These are phyloP conservation scores for Bruguiera gymnorhiza DNA, from an alignment of 345 rosid species.

Conservation along the genomic window DNA sequence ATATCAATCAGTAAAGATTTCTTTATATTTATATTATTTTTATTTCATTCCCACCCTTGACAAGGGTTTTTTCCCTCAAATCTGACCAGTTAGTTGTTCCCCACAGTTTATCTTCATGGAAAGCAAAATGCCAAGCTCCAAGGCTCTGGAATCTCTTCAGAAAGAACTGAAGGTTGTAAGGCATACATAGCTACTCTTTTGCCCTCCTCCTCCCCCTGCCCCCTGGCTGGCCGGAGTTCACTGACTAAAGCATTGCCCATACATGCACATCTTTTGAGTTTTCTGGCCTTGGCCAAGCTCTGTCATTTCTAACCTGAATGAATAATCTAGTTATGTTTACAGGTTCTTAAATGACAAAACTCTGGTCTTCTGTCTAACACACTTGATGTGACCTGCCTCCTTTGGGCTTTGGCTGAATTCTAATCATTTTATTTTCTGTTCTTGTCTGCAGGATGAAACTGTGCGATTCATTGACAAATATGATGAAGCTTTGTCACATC, in stretches of 20 bases:
- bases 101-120: slow-evolving; percentile 60
- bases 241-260: too few relatives aligned
- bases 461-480: slow-evolving; percentile 39
- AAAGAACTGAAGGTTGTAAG: slow-evolving; percentile 45
- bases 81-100: slow-evolving; percentile 15
- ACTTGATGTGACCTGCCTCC: too few relatives aligned
- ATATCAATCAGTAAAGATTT: slow-evolving; percentile 15
- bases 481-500: slow-evolving; percentile 48
- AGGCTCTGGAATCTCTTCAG: slow-evolving; percentile 35
- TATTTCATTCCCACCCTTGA: not conserved
- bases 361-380: not conserved
- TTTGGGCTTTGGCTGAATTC: not conserved
- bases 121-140: slow-evolving; percentile 26
- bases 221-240: not conserved
- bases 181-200: slow-evolving; percentile 2
- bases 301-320: not conserved
- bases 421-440: slow-evolving; percentile 11
- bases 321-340: not conserved
- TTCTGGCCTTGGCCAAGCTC: not conserved
- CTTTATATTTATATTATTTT: slow-evolving; percentile 4
- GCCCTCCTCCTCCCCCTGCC: not conserved
- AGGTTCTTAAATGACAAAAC: not conserved
- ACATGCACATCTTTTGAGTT: too few relatives aligned
- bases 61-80: slow-evolving; percentile 5
- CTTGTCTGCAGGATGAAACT: slow-evolving; percentile 39